Evolutionary conservation across 257 asterid species (phyloP).

Genomic region (Handroanthus guayacan): DNA sequence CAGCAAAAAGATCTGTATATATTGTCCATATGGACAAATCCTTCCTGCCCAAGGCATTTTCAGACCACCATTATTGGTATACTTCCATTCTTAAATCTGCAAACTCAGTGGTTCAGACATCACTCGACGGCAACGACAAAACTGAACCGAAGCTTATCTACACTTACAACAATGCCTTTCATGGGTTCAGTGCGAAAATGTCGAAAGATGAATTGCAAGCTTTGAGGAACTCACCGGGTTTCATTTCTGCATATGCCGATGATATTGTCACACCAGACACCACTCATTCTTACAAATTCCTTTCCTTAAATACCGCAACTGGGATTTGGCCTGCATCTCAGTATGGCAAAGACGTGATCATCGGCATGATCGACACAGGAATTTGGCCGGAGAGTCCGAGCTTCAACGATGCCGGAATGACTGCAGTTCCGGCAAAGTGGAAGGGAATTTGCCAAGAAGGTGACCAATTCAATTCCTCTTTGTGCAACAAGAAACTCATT

Average conservation of each 20-base stretch:
- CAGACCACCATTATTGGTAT: conserved; percentile 46
- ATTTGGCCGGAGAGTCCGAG: conserved; percentile 62
- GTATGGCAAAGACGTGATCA: conserved; percentile 54
- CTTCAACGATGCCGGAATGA: conserved; percentile 56
- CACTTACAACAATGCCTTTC: conserved; percentile 40
- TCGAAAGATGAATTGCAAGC: conserved; percentile 14
- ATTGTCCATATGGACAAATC: conserved; percentile 49
- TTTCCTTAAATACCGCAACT: conserved; percentile 13
- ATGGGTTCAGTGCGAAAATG: conserved; percentile 35
- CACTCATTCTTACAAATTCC: conserved; percentile 33
- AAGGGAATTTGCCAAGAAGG: conserved; percentile 58
- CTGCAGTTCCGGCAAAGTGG: conserved; percentile 53
- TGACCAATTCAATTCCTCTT: conserved; percentile 41
- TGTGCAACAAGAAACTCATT: conserved; percentile 49
- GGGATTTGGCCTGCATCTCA: conserved; percentile 31
- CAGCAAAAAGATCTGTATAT: conserved; percentile 31
- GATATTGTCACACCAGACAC: conserved; percentile 20
- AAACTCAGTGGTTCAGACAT: conserved; percentile 17
- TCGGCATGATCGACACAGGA: conserved; percentile 55
- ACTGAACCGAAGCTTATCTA: conserved; percentile 32
- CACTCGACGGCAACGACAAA: not conserved
- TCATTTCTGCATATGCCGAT: conserved; percentile 30
- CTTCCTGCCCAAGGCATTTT: conserved; percentile 43
- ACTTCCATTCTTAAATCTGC: conserved; percentile 37
- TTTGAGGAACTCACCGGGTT: conserved; percentile 22